Evolutionary conservation across 2,329 filamentous ascomycete genomes (phyloP).

Genomic region (Arthrobotrys megalospora): DNA sequence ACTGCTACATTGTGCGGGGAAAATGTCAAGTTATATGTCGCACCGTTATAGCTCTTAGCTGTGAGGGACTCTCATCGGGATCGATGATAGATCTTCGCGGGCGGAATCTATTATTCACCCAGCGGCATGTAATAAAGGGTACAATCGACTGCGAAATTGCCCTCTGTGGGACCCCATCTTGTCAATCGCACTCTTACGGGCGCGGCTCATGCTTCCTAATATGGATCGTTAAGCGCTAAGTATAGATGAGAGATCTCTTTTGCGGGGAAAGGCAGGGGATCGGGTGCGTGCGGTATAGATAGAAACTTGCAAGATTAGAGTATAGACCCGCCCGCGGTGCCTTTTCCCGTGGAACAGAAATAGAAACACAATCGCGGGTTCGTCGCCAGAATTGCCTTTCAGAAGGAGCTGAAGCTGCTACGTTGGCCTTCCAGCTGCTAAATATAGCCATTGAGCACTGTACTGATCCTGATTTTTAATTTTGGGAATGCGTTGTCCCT

Average conservation of each 20-base stretch:
- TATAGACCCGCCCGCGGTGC: too few relatives aligned
- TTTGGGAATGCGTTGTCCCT: too few relatives aligned
- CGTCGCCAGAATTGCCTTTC: too few relatives aligned
- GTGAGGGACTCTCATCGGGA: background rate
- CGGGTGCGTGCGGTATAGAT: background rate
- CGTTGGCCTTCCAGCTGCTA: too few relatives aligned
- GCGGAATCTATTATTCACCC: background rate
- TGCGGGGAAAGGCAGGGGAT: background rate
- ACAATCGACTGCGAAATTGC: background rate
- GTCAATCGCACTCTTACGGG: background rate
- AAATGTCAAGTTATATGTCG: conserved; percentile 10
- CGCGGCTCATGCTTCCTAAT: background rate
- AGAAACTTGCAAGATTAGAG: too few relatives aligned
- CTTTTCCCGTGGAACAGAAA: too few relatives aligned
- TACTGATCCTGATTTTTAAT: too few relatives aligned
- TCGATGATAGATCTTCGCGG: background rate
- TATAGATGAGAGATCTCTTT: background rate
- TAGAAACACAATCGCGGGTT: too few relatives aligned
- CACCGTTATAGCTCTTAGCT: background rate
- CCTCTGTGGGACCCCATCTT: background rate
- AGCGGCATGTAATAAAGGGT: background rate
- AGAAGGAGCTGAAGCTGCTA: too few relatives aligned
- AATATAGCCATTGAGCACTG: too few relatives aligned
- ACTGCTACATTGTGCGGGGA: background rate
- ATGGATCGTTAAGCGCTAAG: background rate